Conservation (phyloP, 2,329 filamentous ascomycete species). For the Monilinia laxa region DNA sequence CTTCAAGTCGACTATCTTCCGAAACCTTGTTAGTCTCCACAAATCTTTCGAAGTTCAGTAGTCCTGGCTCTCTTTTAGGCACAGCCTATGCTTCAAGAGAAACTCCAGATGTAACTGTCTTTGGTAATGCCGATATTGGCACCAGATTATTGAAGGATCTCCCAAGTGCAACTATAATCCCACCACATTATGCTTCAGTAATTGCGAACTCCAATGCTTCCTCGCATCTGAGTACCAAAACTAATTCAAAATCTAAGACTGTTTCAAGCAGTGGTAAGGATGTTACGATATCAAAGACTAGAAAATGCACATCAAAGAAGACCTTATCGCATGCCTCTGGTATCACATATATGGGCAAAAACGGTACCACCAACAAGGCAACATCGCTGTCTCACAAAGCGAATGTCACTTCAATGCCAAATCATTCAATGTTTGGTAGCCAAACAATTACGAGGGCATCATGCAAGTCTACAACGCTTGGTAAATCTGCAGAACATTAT, state of each 20-base stretch:
- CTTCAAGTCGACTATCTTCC: neutral
- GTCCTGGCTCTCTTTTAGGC: neutral
- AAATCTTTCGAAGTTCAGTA: neutral
- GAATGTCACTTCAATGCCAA: slow-evolving; percentile 1
- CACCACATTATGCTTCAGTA: neutral
- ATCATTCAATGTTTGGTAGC: neutral
- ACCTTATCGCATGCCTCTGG: neutral
- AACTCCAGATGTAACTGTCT: neutral
- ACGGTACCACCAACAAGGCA: neutral
- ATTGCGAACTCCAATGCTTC: neutral
- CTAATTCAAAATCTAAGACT: neutral
- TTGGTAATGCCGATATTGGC: neutral
- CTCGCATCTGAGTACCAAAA: neutral
- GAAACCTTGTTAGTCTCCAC: neutral
- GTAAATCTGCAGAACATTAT: neutral
- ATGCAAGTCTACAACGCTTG: slow-evolving; percentile 5
- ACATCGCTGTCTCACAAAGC: neutral
- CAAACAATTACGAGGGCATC: slow-evolving; percentile 16
- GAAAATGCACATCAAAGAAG: neutral
- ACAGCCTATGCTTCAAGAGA: neutral
- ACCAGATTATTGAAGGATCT: neutral
- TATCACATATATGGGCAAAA: neutral
- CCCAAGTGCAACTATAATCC: neutral
- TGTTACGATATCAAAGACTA: neutral
- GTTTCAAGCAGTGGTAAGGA: neutral